phyloP scores from a whole-genome alignment of 169 alveolate genomes.

The Plasmodium gonderi region DNA sequence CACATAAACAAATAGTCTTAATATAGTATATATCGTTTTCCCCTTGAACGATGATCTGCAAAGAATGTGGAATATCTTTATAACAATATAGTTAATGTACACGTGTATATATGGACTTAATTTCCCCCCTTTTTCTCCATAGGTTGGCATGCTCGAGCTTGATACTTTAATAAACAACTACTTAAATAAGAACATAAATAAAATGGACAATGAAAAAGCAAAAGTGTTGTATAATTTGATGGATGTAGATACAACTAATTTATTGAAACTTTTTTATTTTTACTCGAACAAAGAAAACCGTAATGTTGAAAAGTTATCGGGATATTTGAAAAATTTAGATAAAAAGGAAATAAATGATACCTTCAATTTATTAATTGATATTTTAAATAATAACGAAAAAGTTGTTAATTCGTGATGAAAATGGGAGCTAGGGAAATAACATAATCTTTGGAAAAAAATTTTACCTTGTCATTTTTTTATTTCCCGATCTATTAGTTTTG shows the following conservation, averaged over 20 bases:
- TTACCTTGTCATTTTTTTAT: neutral
- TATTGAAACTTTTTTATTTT: constrained; percentile 61
- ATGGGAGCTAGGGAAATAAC: neutral
- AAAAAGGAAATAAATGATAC: constrained; percentile 48
- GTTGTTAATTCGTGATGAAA: neutral
- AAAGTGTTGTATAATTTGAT: constrained; percentile 40
- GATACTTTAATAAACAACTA: constrained; percentile 56
- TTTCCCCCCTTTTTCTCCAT: neutral
- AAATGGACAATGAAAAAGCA: constrained; percentile 14
- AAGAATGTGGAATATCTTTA: too few relatives aligned
- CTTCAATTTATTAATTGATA: constrained; percentile 28
- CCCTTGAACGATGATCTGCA: neutral
- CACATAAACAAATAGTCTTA: too few relatives aligned
- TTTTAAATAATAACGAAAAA: constrained; percentile 26
- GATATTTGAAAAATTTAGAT: constrained; percentile 14
- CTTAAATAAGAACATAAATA: constrained; percentile 41
- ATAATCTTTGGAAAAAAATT: neutral
- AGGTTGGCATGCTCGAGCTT: constrained; percentile 71
- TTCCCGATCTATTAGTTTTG: neutral
- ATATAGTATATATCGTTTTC: neutral
- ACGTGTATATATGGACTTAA: neutral
- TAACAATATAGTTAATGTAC: neutral
- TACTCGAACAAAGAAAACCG: constrained; percentile 17
- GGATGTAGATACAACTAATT: constrained; percentile 32
- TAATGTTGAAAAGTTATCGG: constrained; percentile 15